Conservation (phyloP, 2,329 filamentous ascomycete genomes). For the Cladophialophora exuberans region DNA sequence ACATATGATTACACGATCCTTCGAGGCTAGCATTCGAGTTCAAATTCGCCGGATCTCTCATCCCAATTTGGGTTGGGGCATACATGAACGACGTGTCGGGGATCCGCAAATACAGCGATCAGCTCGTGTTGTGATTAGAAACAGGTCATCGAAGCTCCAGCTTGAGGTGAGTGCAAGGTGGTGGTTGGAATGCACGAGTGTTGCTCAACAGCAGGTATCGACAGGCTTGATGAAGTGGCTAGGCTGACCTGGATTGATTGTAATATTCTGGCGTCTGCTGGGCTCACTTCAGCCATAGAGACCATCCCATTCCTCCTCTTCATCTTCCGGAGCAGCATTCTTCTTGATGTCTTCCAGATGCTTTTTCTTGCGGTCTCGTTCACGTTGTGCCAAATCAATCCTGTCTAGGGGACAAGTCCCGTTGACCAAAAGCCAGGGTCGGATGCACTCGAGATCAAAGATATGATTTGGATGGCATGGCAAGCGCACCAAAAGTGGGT, state of each 20-base stretch:
- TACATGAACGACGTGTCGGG: too few species aligned
- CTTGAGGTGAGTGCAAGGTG: too few species aligned
- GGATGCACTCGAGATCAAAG: constrained; percentile 68
- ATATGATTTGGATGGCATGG: constrained; percentile 65
- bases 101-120: too few species aligned
- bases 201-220: too few species aligned
- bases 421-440: constrained; percentile 66
- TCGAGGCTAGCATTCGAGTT: too few species aligned
- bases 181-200: too few species aligned
- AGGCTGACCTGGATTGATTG: neutral
- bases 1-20: too few species aligned
- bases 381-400: constrained; percentile 60
- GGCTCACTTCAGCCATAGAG: constrained; percentile 44
- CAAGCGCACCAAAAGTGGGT: constrained; percentile 66
- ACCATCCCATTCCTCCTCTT: constrained; percentile 53
- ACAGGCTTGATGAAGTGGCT: too few species aligned
- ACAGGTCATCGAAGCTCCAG: too few species aligned
- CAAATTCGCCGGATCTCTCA: too few species aligned
- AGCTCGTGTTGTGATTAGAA: neutral
- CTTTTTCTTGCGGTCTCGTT: constrained; percentile 51
- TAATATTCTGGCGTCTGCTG: too few species aligned
- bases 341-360: constrained; percentile 41
- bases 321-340: constrained; percentile 40
- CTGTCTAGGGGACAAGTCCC: constrained; percentile 67
- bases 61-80: too few species aligned